These are phyloP conservation scores for Chrysoporthe austroafricana DNA, from an alignment of 2,329 filamentous ascomycete species.

Conservation along the genomic window DNA sequence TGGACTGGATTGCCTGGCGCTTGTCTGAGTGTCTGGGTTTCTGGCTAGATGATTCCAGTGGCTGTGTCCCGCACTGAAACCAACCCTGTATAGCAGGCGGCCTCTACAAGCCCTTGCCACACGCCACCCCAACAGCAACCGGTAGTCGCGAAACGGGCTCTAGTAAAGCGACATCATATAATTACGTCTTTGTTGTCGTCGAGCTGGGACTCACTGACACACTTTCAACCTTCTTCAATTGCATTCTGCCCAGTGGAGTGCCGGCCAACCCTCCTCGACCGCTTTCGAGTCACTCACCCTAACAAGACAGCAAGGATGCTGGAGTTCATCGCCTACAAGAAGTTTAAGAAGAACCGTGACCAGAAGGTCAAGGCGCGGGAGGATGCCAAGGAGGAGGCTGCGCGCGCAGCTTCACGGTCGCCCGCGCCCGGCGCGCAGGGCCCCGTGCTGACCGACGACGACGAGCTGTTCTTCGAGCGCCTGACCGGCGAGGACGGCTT, in stretches of 20 bases:
- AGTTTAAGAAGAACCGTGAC: slow-evolving; percentile 55
- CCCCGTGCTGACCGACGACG: slow-evolving; percentile 58
- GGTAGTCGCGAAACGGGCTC: slow-evolving; percentile 14
- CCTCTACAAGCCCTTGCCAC: slow-evolving; percentile 23
- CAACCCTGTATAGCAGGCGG: not conserved
- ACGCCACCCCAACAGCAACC: slow-evolving; percentile 22
- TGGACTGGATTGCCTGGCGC: not conserved
- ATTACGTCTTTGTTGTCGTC: not conserved
- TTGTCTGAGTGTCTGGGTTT: not conserved
- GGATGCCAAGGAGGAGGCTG: slow-evolving; percentile 37
- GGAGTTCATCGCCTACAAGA: slow-evolving; percentile 66
- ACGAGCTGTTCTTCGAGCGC: slow-evolving; percentile 61
- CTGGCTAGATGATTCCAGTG: slow-evolving; percentile 20
- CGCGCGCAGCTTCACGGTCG: slow-evolving; percentile 16
- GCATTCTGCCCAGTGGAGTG: not conserved
- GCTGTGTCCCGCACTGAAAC: slow-evolving; percentile 20
- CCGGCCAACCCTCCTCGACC: not conserved
- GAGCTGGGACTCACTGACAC: not conserved
- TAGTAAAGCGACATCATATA: not conserved
- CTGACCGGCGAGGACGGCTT: slow-evolving; percentile 50
- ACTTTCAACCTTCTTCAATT: not conserved
- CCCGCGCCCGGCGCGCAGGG: slow-evolving; percentile 29
- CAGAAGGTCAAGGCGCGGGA: slow-evolving; percentile 49
- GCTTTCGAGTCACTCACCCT: too few species aligned
- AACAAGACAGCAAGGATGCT: slow-evolving; percentile 50